A percentile compares a stretch with the other conserved stretches of the same genome.
Conservation (phyloP, 163 green algal species). For the Volvox carteri region DNA sequence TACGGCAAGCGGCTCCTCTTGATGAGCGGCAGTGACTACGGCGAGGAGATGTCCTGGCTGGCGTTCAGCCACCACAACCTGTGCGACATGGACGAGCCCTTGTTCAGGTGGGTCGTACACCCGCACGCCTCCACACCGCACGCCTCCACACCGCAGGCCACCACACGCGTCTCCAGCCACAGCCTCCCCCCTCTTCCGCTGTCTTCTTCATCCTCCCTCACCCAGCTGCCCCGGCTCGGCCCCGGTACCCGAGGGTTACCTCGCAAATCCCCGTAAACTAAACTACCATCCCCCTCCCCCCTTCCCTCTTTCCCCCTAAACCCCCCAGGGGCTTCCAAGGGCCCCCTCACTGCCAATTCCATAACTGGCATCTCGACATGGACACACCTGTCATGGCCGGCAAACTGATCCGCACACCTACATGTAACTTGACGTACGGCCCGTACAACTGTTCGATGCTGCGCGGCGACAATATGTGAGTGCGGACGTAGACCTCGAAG, state of each 20-base stretch:
- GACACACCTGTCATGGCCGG: conserved; percentile 56
- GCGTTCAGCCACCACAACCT: conserved; percentile 69
- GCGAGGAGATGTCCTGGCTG: conserved; percentile 64
- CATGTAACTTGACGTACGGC: conserved; percentile 82
- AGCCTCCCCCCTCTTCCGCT: neutral
- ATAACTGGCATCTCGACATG: conserved; percentile 59
- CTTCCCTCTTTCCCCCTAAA: neutral
- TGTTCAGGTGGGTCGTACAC: conserved; percentile 10
- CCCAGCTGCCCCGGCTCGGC: too few species aligned
- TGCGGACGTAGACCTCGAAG: too few species aligned
- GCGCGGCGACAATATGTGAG: conserved; percentile 29
- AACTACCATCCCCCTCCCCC: too few species aligned
- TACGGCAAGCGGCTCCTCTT: conserved; percentile 78
- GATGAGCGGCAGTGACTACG: conserved; percentile 78
- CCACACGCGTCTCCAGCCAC: neutral
- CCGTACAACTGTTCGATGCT: conserved; percentile 76
- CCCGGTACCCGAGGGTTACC: too few species aligned
- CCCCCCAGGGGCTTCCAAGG: conserved; percentile 30
- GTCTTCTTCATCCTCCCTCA: neutral
- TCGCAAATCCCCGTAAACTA: too few species aligned
- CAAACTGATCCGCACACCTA: conserved; percentile 60
- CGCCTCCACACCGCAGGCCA: neutral
- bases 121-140: neutral
- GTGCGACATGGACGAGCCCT: conserved; percentile 21
- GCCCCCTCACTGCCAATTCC: conserved; percentile 29